These are phyloP conservation scores for Fraxinus dipetala DNA, from an alignment of 305 asterid genomes.

Conservation along the genomic window DNA sequence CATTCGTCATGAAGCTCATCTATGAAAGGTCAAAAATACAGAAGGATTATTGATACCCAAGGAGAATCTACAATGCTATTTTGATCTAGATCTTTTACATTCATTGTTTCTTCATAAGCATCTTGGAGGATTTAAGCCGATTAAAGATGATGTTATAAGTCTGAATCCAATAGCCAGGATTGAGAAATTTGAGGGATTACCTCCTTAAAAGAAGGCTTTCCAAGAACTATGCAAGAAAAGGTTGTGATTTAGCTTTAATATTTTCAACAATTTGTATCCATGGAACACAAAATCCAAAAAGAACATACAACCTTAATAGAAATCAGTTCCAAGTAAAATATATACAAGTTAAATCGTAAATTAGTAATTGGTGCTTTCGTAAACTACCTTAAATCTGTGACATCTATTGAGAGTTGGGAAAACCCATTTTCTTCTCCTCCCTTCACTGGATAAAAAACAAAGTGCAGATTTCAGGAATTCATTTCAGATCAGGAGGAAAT, in stretches of 20 bases:
- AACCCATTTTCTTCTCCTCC: conserved; percentile 91
- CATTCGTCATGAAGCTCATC: neutral
- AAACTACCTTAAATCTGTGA: conserved; percentile 48
- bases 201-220: neutral
- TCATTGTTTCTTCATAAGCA: neutral
- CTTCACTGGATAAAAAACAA: conserved; percentile 63
- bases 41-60: neutral
- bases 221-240: neutral
- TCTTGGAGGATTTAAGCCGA: neutral
- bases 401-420: conserved; percentile 68
- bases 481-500: neutral
- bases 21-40: neutral
- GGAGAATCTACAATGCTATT: neutral
- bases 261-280: conserved; percentile 8
- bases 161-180: neutral
- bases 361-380: conserved; percentile 9
- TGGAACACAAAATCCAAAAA: neutral
- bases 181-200: neutral
- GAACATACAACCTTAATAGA: neutral
- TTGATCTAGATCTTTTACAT: neutral
- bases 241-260: neutral
- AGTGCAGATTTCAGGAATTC: neutral
- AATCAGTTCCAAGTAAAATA: neutral
- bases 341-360: neutral
- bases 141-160: neutral